Percentiles rank a stretch among this genome's conserved stretches.
These are phyloP conservation scores for Lasiodiplodia citricola DNA, from an alignment of 2,329 filamentous ascomycete species.

Conservation along the genomic window DNA sequence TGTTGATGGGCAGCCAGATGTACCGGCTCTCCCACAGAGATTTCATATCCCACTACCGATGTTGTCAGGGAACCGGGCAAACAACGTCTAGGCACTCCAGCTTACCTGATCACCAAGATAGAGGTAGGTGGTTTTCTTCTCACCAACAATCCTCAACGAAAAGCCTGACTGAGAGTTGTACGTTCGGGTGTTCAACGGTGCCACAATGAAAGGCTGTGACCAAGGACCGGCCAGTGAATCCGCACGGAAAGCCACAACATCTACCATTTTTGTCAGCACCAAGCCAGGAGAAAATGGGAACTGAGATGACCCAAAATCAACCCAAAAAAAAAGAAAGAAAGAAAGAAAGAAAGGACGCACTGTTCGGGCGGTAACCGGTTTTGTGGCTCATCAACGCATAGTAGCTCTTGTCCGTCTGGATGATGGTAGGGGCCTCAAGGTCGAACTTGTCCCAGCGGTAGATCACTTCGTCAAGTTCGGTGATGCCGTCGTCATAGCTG, in stretches of 20 bases:
- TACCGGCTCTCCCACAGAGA: slow-evolving; percentile 63
- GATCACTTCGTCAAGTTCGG: slow-evolving; percentile 57
- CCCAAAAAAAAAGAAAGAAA: neutral
- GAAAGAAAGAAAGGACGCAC: slow-evolving; percentile 27
- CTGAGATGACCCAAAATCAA: neutral
- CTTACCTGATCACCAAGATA: slow-evolving; percentile 55
- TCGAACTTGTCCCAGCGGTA: slow-evolving; percentile 65
- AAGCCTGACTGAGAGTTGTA: slow-evolving; percentile 62
- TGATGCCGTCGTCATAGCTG: slow-evolving; percentile 59
- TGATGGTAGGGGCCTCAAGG: slow-evolving; percentile 64
- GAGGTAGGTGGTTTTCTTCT: slow-evolving; percentile 56
- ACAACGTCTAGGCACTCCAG: neutral
- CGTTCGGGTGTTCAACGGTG: slow-evolving; percentile 57
- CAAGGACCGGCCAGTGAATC: slow-evolving; percentile 58
- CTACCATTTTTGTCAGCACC: slow-evolving; percentile 32
- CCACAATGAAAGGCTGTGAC: slow-evolving; percentile 61
- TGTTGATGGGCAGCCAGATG: slow-evolving; percentile 61
- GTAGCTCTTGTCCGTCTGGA: slow-evolving; percentile 65
- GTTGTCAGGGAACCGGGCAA: neutral
- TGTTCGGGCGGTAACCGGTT: slow-evolving; percentile 68
- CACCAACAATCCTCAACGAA: slow-evolving; percentile 55
- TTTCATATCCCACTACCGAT: slow-evolving; percentile 56
- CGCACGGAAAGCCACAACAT: slow-evolving; percentile 62
- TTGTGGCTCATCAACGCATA: slow-evolving; percentile 68
- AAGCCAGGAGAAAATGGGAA: neutral